These are phyloP conservation scores for Trypanosomatidae sp. DNA, from an alignment of 208 protist genomes.

Conservation along the genomic window DNA sequence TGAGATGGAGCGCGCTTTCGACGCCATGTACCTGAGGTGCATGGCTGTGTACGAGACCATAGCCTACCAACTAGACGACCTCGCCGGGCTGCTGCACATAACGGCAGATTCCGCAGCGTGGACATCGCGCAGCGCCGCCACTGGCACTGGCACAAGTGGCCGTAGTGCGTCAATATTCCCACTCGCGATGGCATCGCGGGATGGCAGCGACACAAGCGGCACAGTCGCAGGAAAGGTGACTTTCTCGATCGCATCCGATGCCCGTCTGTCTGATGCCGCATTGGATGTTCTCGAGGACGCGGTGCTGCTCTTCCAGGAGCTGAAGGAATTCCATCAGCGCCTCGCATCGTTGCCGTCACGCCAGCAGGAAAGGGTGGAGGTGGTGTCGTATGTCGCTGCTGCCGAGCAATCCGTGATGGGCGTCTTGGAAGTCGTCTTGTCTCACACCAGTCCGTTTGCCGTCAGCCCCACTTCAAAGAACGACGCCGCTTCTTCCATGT, in stretches of 20 bases:
- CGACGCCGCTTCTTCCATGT: background rate
- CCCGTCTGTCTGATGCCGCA: slow-evolving; percentile 9
- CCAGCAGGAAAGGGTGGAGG: slow-evolving; percentile 22
- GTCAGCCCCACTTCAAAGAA: background rate
- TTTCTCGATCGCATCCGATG: slow-evolving; percentile 5
- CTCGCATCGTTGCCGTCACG: slow-evolving; percentile 21
- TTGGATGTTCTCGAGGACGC: slow-evolving; percentile 29
- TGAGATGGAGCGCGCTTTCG: slow-evolving; percentile 66
- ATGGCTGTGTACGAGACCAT: slow-evolving; percentile 72
- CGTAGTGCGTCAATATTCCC: background rate
- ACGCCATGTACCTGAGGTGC: slow-evolving; percentile 48
- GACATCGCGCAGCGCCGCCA: background rate
- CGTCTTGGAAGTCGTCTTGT: slow-evolving; percentile 23
- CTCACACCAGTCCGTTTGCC: slow-evolving; percentile 19
- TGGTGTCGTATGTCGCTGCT: slow-evolving; percentile 14
- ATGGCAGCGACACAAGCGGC: background rate
- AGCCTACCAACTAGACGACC: slow-evolving; percentile 38
- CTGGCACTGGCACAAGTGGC: background rate
- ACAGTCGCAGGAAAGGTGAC: background rate
- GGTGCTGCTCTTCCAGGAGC: slow-evolving; percentile 30
- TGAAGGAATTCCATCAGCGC: slow-evolving; percentile 22
- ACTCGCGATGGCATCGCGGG: background rate
- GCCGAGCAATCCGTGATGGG: slow-evolving; percentile 30
- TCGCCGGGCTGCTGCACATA: slow-evolving; percentile 25
- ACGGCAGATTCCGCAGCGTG: slow-evolving; percentile 2